These are phyloP conservation scores for Inonotus obliquus DNA, from an alignment of 1,284 basidiomycete genomes.

Conservation along the genomic window DNA sequence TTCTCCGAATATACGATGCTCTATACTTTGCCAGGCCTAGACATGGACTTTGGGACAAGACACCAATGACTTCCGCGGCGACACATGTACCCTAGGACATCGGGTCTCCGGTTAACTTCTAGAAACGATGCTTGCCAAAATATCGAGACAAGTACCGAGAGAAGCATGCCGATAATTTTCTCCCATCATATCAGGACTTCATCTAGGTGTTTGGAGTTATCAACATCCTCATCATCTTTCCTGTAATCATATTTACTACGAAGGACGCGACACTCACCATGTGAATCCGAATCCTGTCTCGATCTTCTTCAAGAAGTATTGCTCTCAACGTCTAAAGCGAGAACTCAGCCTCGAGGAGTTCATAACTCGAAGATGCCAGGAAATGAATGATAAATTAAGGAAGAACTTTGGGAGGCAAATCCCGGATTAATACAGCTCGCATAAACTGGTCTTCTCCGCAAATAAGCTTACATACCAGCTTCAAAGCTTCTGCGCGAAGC, in stretches of 20 bases:
- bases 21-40: background rate
- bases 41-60: too few relatives aligned
- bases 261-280: background rate
- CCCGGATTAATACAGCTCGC: background rate
- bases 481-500: background rate
- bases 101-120: background rate
- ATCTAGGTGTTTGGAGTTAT: background rate
- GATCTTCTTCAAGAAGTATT: background rate
- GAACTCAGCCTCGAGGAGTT: background rate
- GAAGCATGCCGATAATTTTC: background rate
- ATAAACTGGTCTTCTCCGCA: background rate
- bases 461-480: background rate
- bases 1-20: background rate
- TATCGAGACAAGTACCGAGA: background rate
- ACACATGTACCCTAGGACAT: background rate
- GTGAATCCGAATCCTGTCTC: background rate
- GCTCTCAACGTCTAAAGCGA: background rate
- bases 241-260: background rate
- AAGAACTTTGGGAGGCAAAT: background rate
- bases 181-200: background rate
- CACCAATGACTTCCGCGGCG: background rate
- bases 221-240: background rate
- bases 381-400: background rate
- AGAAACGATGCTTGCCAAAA: background rate
- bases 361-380: background rate